A percentile compares a stretch with the other conserved stretches of the same genome.
These are phyloP conservation scores for Backusella morwellensis DNA, from an alignment of 192 early-diverging fungal species.

Conservation along the genomic window DNA sequence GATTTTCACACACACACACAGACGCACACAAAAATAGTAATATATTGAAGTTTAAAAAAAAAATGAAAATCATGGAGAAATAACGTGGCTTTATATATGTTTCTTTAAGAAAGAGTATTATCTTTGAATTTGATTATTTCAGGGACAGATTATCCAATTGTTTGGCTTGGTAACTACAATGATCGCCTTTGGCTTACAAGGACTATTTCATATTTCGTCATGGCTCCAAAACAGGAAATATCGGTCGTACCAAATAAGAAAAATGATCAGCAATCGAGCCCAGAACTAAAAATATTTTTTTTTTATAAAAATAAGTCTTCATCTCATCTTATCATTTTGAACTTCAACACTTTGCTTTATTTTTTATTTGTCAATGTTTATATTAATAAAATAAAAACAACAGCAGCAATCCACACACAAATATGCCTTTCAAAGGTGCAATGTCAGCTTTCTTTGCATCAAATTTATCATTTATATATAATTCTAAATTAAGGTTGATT, in stretches of 20 bases:
- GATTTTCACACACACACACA: neutral
- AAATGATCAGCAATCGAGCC: neutral
- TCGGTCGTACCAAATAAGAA: neutral
- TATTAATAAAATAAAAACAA: neutral
- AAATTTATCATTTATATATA: neutral
- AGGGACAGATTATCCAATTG: neutral
- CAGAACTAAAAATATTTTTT: neutral
- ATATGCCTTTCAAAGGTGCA: neutral
- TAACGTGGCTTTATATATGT: neutral
- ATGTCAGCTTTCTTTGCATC: neutral
- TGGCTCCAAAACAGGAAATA: neutral
- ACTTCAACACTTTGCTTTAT: neutral
- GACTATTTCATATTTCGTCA: neutral
- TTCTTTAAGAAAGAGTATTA: neutral
- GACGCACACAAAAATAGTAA: too few relatives aligned
- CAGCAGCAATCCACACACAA: neutral
- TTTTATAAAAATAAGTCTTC: neutral
- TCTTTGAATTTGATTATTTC: neutral
- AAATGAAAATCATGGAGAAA: neutral
- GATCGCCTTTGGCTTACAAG: neutral
- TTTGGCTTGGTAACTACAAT: neutral
- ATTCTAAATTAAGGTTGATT: neutral
- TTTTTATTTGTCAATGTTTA: neutral
- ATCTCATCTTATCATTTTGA: neutral
- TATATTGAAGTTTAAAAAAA: neutral